Evolutionary conservation across 257 asterid species (phyloP), one percentile per base, ranked within the genome.

Genomic region (Craterostigma plantagineum): DNA sequence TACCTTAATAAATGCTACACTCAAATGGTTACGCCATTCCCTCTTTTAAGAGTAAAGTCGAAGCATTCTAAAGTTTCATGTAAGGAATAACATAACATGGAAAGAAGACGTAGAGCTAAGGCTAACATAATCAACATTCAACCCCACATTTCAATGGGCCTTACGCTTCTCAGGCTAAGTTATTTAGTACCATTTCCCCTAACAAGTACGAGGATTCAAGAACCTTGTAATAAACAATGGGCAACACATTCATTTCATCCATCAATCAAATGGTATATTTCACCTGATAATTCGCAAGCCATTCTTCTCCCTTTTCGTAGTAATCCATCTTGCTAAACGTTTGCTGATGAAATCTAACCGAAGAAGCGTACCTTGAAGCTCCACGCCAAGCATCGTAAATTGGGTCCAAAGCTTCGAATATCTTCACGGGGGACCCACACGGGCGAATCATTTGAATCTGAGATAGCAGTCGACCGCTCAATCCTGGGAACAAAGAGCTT

Each of bases 321-420:
- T 82, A 90, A 70, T 90, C 98, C 86, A 50, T 63, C 67, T 65
- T 63, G 44, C 72, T 79, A 61, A 87, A 76, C 0, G 93, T 82
- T 48, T 74, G 91, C 52, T 61, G 66, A 10, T 73, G 76, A 58
- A 82, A 82, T 14, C 62, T 81, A 59, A 34, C 17, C 2, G 65
- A 57, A 43, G 73, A 52, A 46, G 95, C 95, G 67, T 68, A 82
- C 30, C 60, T 53, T 23, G 98, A 52, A 52, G 98, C 98, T 37
- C 98, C 98, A 12, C 86, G 91, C 98, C 98, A 90, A 11, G 95
- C 95, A 55, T 90, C 95, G 8, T 58, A 68, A 52, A 77, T 67
- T 0, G 91, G 83, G 55, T 90, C 91, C 0, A 65, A 58, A 9
- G 98, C 92, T 56, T 63, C 56, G 46, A 52, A 27, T 42, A 90